phyloP scores from a whole-genome alignment of 2,329 filamentous ascomycete genomes.

The Colletotrichum sp. region DNA sequence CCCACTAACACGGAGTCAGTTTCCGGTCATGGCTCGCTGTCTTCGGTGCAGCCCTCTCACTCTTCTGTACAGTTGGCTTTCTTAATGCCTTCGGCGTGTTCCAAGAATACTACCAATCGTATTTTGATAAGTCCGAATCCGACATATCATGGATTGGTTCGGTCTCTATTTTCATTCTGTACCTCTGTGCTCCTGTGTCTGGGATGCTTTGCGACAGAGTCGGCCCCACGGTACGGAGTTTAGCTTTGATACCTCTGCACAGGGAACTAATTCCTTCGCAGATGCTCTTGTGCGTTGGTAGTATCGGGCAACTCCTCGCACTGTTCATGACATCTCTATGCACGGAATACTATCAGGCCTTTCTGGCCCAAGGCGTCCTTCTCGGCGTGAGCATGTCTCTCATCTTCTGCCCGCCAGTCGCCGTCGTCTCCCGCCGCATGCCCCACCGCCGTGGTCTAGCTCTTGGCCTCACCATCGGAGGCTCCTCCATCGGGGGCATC shows the following conservation, averaged over 20 bases:
- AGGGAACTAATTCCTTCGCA: constrained; percentile 29
- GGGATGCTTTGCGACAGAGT: constrained; percentile 48
- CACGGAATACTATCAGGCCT: constrained; percentile 44
- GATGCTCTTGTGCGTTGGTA: constrained; percentile 49
- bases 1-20: background rate
- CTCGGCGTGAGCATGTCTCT: constrained; percentile 48
- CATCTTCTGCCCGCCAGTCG: constrained; percentile 40
- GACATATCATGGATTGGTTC: constrained; percentile 51
- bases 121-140: constrained; percentile 16
- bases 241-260: too few species aligned
- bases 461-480: constrained; percentile 35
- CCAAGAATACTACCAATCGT: constrained; percentile 54
- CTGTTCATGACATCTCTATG: constrained; percentile 6
- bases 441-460: constrained; percentile 29
- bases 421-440: constrained; percentile 38
- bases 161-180: constrained; percentile 48
- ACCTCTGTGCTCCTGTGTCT: constrained; percentile 29
- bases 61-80: constrained; percentile 35
- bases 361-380: constrained; percentile 49
- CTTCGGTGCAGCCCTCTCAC: constrained; percentile 25
- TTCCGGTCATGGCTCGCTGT: constrained; percentile 25
- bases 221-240: constrained; percentile 28
- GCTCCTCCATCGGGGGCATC: constrained; percentile 30
- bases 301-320: constrained; percentile 32
- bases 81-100: constrained; percentile 39